Percentiles rank a stretch among this genome's conserved stretches.
Evolutionary conservation across 2,329 filamentous ascomycete species (phyloP).

Genomic region (Aspergillus eucalypticola): DNA sequence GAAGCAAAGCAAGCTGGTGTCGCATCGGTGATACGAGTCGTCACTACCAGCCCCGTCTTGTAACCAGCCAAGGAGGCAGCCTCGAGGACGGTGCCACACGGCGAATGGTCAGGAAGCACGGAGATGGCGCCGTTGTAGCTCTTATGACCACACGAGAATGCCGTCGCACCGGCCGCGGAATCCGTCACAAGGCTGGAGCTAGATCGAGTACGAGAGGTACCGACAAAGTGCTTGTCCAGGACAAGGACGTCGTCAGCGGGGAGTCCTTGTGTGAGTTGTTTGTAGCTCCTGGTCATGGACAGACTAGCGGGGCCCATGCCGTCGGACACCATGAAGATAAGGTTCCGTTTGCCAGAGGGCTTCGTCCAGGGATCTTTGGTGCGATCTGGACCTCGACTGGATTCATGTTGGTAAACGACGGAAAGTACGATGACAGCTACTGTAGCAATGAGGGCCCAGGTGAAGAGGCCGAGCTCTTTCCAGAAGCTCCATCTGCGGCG

Average conservation of each 20-base stretch:
- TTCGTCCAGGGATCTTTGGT: slow-evolving; percentile 40
- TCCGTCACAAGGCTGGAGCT: slow-evolving; percentile 86
- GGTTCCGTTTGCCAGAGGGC: slow-evolving; percentile 74
- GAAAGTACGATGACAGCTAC: slow-evolving; percentile 75
- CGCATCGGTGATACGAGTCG: slow-evolving; percentile 91
- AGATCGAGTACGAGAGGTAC: slow-evolving; percentile 82
- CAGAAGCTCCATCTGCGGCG: slow-evolving; percentile 57
- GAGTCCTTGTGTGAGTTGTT: slow-evolving; percentile 74
- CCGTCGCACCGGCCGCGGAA: slow-evolving; percentile 93
- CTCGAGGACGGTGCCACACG: slow-evolving; percentile 90
- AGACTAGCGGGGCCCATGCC: slow-evolving; percentile 96
- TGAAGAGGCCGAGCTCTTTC: slow-evolving; percentile 75
- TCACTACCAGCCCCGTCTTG: slow-evolving; percentile 89
- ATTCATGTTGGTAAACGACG: slow-evolving; percentile 73
- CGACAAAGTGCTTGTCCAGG: slow-evolving; percentile 87
- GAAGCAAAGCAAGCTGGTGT: slow-evolving; percentile 94
- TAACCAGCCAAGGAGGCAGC: slow-evolving; percentile 91
- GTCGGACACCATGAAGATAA: slow-evolving; percentile 99
- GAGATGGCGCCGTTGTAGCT: slow-evolving; percentile 97
- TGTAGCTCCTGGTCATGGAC: slow-evolving; percentile 80
- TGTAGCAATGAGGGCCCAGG: slow-evolving; percentile 81
- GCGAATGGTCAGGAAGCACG: slow-evolving; percentile 77
- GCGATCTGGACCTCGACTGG: slow-evolving; percentile 42
- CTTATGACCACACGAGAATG: slow-evolving; percentile 89
- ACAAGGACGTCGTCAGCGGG: slow-evolving; percentile 73